Evolutionary conservation across 2,329 filamentous ascomycete genomes (phyloP).

Genomic region (Orbilia blumenaviensis): DNA sequence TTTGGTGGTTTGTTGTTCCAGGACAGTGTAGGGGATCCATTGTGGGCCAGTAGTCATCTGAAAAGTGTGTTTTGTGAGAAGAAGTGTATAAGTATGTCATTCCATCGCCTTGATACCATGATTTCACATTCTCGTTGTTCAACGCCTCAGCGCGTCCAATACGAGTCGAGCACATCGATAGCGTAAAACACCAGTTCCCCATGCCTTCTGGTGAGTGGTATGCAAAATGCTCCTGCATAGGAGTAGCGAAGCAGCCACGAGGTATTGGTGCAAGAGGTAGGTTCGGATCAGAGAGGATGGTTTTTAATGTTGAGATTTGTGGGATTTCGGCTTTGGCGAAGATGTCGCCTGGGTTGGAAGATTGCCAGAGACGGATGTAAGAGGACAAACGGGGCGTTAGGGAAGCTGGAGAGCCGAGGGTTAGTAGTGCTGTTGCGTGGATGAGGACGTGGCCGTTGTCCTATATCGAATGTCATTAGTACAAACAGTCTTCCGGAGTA

Average conservation of each 20-base stretch:
- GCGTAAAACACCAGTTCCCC: constrained; percentile 42
- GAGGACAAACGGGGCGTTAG: not conserved
- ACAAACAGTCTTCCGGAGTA: not conserved
- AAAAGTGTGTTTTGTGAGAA: constrained; percentile 42
- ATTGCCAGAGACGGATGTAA: constrained; percentile 12
- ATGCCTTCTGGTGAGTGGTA: constrained; percentile 21
- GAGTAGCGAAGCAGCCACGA: constrained; percentile 17
- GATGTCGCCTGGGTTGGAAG: constrained; percentile 1
- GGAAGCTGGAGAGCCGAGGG: not conserved
- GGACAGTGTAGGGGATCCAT: constrained; percentile 54
- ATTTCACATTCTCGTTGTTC: constrained; percentile 26
- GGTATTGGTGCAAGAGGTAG: not conserved
- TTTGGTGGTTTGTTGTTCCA: constrained; percentile 42
- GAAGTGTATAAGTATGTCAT: constrained; percentile 52
- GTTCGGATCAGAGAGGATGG: not conserved
- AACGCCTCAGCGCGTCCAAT: constrained; percentile 32
- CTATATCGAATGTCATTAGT: not conserved
- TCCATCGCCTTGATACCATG: constrained; percentile 53
- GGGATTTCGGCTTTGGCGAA: not conserved
- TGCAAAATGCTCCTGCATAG: constrained; percentile 44
- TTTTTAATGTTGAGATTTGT: constrained; percentile 16
- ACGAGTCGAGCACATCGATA: constrained; percentile 22
- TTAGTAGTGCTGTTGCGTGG: constrained; percentile 4
- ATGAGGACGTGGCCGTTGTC: constrained; percentile 16
- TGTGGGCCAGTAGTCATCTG: constrained; percentile 52